These are phyloP conservation scores for Quercus aquifolioides DNA, from an alignment of 306 rosid species.

Conservation along the genomic window DNA sequence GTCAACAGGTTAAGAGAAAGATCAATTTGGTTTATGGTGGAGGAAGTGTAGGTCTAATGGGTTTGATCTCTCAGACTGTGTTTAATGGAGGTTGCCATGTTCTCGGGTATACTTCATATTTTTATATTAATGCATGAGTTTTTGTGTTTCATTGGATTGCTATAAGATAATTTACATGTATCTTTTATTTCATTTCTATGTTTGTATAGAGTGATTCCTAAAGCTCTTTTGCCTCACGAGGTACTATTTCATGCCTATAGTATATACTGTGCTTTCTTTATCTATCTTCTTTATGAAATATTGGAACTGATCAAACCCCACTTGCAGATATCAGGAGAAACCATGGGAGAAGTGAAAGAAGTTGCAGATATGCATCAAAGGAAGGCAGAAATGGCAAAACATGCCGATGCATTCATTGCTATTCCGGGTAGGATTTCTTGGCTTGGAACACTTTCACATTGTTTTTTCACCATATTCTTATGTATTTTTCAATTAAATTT, in stretches of 20 bases:
- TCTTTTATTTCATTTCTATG: constrained; percentile 14
- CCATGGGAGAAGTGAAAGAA: constrained; percentile 53
- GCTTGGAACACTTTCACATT: neutral
- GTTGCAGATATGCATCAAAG: constrained; percentile 65
- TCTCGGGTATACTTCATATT: constrained; percentile 47
- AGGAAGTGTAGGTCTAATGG: constrained; percentile 71
- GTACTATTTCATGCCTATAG: constrained; percentile 32
- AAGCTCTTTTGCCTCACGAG: constrained; percentile 54
- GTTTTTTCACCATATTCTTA: no score
- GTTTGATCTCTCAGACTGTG: constrained; percentile 59
- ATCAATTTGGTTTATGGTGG: constrained; percentile 71
- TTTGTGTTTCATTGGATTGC: neutral
- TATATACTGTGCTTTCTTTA: neutral
- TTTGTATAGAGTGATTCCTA: constrained; percentile 56
- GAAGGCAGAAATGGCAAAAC: constrained; percentile 65
- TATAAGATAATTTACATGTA: neutral
- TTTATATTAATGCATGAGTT: neutral
- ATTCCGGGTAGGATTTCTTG: constrained; percentile 47
- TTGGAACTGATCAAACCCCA: constrained; percentile 17
- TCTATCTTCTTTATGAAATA: neutral
- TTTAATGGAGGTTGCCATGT: constrained; percentile 61
- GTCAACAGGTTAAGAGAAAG: constrained; percentile 46
- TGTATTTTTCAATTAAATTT: neutral
- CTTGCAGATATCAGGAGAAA: constrained; percentile 52
- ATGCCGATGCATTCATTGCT: constrained; percentile 68